phyloP scores from a whole-genome alignment of 306 rosid species.

The Cicer chorassanicum region DNA sequence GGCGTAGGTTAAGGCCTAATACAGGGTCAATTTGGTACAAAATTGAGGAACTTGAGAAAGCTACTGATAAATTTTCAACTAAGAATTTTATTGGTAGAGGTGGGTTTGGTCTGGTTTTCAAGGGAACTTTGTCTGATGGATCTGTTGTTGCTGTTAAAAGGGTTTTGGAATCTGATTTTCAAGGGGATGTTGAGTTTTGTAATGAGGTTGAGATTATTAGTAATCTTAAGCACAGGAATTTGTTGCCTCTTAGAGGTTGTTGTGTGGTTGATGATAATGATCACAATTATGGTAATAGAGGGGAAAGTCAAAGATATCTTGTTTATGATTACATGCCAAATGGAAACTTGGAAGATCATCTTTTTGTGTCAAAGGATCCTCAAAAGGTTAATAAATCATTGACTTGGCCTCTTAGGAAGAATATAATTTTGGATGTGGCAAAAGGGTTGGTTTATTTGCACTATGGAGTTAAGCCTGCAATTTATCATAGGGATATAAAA shows the following conservation, averaged over 20 bases:
- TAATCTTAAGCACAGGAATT: constrained; percentile 86
- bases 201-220: constrained; percentile 97
- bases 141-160: constrained; percentile 82
- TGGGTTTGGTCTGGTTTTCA: constrained; percentile 87
- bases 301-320: constrained; percentile 67
- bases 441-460: constrained; percentile 89
- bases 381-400: constrained; percentile 51
- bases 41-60: constrained; percentile 85
- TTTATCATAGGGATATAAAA: constrained; percentile 92
- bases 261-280: constrained; percentile 71
- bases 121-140: constrained; percentile 76
- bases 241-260: constrained; percentile 91
- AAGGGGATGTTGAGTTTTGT: constrained; percentile 84
- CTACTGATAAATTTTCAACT: constrained; percentile 73
- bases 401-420: constrained; percentile 95
- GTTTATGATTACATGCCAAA: constrained; percentile 96
- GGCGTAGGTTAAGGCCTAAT: constrained; percentile 77
- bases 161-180: constrained; percentile 81
- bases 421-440: constrained; percentile 88
- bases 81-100: constrained; percentile 90
- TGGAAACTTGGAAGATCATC: constrained; percentile 81
- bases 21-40: constrained; percentile 92
- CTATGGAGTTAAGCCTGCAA: constrained; percentile 93
- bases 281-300: constrained; percentile 50
- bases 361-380: constrained; percentile 52